Evolutionary conservation across 768 basidiomycete species (phyloP), one percentile per base, ranked within the genome.

Genomic region (Rhodocollybia butyracea): DNA sequence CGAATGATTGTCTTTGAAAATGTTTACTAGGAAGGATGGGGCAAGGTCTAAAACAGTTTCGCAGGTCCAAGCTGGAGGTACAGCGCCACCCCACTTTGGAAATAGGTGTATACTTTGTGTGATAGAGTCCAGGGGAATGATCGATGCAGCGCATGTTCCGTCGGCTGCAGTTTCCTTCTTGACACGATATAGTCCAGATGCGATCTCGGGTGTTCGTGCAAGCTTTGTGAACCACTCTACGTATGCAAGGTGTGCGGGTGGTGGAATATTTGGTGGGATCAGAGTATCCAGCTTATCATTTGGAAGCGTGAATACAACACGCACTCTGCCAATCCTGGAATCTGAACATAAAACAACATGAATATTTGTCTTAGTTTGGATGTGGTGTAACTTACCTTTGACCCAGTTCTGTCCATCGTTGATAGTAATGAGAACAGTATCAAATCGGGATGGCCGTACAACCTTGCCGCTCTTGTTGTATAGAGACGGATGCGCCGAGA

Each of bases 191-290:
- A 47, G 27, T 21, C 46, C 46, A 8, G 46, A 47, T 11, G 26
- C 26, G 11, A 15, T 3, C n/a, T 47, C 27, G 2, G 8, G 27
- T 7, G 11, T 17, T 10, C 13, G 5, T 11, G 15, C 29, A 22
- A 47, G 31, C 46, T 47, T 47, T 8, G 46, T 30, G n/a, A 30
- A 47, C 46, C 46, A 47, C 19, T 47, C 46, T 6, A 47, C 46
- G 19, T 47, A 47, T 30, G 46, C 46, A 8, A 47, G 19, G 27
- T 47, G 29, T 11, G 6, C 31, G 5, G 46, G 46, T 30, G 46
- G 46, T 10, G 26, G 27, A 17, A 21, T 24, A 22, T 47, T 19
- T 21, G 46, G 46, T 5, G 46, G 46, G 19, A 47, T 27, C 4
- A 47, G 26, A 13, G 27, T 30, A 34, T 47, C 46, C 15, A 30